A percentile compares a stretch with the other conserved stretches of the same genome.
Evolutionary conservation across 139 green algal genomes (phyloP).

Genomic region (Astrephomene gubernaculifera): DNA sequence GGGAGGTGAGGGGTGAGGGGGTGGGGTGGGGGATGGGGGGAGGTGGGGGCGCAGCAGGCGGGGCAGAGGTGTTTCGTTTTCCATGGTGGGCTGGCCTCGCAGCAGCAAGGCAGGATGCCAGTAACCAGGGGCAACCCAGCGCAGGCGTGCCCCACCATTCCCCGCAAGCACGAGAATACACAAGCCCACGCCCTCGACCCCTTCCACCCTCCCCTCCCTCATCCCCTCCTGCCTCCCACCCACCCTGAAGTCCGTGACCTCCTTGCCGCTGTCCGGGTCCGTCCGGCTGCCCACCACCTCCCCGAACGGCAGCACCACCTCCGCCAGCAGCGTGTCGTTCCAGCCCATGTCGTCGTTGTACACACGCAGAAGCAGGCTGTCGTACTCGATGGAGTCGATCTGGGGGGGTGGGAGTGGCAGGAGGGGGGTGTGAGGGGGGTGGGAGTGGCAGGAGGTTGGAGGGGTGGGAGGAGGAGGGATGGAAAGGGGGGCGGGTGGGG

Average conservation of each 20-base stretch:
- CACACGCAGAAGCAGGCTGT: slow-evolving; percentile 66
- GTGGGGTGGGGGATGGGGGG: too few relatives aligned
- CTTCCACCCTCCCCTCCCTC: neutral
- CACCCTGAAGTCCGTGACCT: slow-evolving; percentile 27
- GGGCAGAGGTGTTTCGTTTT: neutral
- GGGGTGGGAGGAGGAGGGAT: neutral
- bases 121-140: too few relatives aligned
- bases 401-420: slow-evolving; percentile 14
- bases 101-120: too few relatives aligned
- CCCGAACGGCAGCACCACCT: slow-evolving; percentile 42
- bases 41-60: neutral
- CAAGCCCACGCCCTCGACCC: neutral
- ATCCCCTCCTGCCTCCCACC: neutral
- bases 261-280: slow-evolving; percentile 21
- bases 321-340: slow-evolving; percentile 40
- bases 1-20: neutral
- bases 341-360: slow-evolving; percentile 47
- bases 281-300: neutral
- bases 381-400: slow-evolving; percentile 70
- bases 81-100: too few relatives aligned
- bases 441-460: neutral
- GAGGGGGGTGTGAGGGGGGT: neutral
- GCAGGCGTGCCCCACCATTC: neutral
- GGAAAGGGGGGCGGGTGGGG: neutral
- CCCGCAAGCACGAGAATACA: neutral